Percentiles rank a stretch among this genome's conserved stretches.
Evolutionary conservation across 179 eudicot genomes (phyloP).

Genomic region (Pouteria campechiana): DNA sequence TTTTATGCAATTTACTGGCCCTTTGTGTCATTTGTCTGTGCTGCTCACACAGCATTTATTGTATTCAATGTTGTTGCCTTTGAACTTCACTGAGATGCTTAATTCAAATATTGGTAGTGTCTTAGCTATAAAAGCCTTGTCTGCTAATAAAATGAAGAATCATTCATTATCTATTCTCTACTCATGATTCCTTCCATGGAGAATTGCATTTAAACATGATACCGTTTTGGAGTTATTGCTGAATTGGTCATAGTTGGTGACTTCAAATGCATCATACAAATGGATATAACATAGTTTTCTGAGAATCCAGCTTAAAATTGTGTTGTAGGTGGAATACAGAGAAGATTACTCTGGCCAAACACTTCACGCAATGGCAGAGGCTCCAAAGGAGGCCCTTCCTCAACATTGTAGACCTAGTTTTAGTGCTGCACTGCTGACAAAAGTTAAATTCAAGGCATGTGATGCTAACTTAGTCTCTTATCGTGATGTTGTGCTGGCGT

Average conservation of each 20-base stretch:
- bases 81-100: too few relatives aligned
- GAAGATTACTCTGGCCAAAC: conserved; percentile 77
- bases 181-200: too few relatives aligned
- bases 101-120: too few relatives aligned
- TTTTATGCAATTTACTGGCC: too few relatives aligned
- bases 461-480: neutral
- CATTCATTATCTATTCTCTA: neutral
- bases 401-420: conserved; percentile 80
- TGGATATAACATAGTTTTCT: neutral
- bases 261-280: neutral
- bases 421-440: conserved; percentile 68
- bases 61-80: too few relatives aligned
- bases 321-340: conserved; percentile 62
- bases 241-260: neutral
- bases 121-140: too few relatives aligned
- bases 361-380: conserved; percentile 67
- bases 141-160: neutral
- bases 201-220: neutral
- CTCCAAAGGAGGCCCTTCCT: conserved; percentile 94
- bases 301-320: neutral
- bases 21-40: too few relatives aligned
- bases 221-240: neutral
- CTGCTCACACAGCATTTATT: too few relatives aligned
- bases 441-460: conserved; percentile 57
- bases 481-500: neutral